Evolutionary conservation across 1,139 yeast species (phyloP).

Genomic region (Geotrichum carabidarum): DNA sequence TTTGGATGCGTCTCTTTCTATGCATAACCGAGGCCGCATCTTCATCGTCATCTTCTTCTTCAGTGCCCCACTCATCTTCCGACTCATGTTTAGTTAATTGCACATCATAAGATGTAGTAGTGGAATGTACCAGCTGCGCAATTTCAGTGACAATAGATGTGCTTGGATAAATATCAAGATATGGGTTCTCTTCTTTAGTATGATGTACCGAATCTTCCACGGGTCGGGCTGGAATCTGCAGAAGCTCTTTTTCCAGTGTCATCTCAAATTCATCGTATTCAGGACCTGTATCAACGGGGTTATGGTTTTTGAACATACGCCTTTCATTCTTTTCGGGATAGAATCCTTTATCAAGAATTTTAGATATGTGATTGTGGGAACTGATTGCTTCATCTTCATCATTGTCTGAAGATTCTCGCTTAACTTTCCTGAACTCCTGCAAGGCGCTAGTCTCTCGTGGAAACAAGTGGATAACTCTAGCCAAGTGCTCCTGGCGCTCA

Average conservation of each 20-base stretch:
- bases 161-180: conserved; percentile 8
- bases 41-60: neutral
- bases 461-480: neutral
- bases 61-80: neutral
- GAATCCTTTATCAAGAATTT: neutral
- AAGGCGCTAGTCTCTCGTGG: neutral
- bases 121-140: conserved; percentile 13
- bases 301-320: neutral
- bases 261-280: conserved; percentile 4
- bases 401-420: neutral
- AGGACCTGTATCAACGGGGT: neutral
- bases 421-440: neutral
- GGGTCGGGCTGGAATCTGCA: neutral
- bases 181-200: neutral
- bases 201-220: neutral
- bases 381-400: neutral
- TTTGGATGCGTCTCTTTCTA: neutral
- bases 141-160: conserved; percentile 8
- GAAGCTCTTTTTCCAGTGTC: conserved; percentile 4
- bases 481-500: neutral
- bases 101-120: conserved; percentile 13
- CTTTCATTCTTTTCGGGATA: neutral
- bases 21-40: neutral
- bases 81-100: conserved; percentile 11
- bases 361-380: neutral